Base-by-base conservation (phyloP, 2,329 filamentous ascomycete genomes). In the Dothiorella sarmentorum region DNA sequence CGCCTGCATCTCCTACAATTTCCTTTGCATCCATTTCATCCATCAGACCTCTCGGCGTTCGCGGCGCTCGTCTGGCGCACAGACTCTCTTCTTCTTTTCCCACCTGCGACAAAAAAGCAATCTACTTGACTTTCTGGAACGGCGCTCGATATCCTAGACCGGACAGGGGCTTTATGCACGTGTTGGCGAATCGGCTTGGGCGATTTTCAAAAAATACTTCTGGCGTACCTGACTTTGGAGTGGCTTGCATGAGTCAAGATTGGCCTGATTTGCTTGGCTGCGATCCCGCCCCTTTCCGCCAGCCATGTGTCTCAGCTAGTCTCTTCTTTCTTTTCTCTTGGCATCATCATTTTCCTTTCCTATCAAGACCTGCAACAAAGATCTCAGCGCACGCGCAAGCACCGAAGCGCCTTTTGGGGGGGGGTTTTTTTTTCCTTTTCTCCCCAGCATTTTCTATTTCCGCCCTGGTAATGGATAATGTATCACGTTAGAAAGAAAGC, bases 61-160 rank as follows among this genome's bases (percentile, higher is more conserved):
- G 44, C 44, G 45, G 45, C 45, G 31, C 49, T 26, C 33, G 33
- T 63, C 31, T 18, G 56, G 26, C 45, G 47, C 47, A 51, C 47
- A 37, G 47, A 51, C 31, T 61, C 18, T 42, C 33, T 57, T 29
- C 44, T 57, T 57, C 33, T 40, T 57, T 57, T 45, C 37, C 55
- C 40, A 49, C 42, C 56, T 51, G 56, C 45, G 56, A 58, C 43
- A 58, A 27, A 58, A 56, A 58, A 58, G 56, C 56, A 58, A 52
- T 33, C 15, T 51, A 52, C 35, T 33, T 58, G 56, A 52, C 33
- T 49, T 52, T 56, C 31, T 52, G 45, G 56, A 31, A 51, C 56
- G 56, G 56, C 56, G 56, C 56, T 42, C 37, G 56, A 58, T 58
- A 58, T 58, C 56, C 45, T 58, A 58, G 56, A 58, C 44, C 43